Evolutionary conservation across 1,284 basidiomycete genomes (phyloP).

Genomic region (Pholiota adiposa): DNA sequence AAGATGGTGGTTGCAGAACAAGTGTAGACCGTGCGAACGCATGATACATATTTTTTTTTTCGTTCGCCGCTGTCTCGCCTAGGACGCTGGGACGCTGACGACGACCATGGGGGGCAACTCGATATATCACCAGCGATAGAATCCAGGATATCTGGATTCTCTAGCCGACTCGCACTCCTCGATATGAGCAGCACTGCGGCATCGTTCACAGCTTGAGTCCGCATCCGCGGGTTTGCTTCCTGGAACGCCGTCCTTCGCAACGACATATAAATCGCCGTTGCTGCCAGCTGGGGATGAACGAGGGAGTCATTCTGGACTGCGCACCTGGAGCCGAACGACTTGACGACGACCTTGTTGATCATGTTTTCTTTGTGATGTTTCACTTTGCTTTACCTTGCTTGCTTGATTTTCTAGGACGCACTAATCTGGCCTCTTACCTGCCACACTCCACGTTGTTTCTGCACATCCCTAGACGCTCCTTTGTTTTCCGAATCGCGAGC

Average conservation of each 20-base stretch:
- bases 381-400: too few species aligned
- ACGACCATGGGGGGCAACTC: neutral
- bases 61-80: neutral
- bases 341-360: conserved; percentile 2
- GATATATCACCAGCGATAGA: too few species aligned
- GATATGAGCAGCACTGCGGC: too few species aligned
- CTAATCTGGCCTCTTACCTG: neutral
- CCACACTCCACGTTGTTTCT: neutral
- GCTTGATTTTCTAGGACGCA: neutral
- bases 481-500: neutral
- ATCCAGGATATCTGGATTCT: too few species aligned
- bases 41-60: neutral
- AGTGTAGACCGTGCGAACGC: conserved; percentile 1
- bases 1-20: neutral
- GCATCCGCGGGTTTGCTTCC: neutral
- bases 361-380: neutral
- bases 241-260: neutral
- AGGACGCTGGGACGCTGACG: neutral
- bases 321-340: neutral
- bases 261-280: neutral
- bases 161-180: too few species aligned
- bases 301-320: neutral
- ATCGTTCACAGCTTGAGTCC: too few species aligned
- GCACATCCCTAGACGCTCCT: neutral
- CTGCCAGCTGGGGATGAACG: neutral